These are phyloP conservation scores for Exophiala phaeomuriformis DNA, from an alignment of 2,329 filamentous ascomycete species.

Conservation along the genomic window DNA sequence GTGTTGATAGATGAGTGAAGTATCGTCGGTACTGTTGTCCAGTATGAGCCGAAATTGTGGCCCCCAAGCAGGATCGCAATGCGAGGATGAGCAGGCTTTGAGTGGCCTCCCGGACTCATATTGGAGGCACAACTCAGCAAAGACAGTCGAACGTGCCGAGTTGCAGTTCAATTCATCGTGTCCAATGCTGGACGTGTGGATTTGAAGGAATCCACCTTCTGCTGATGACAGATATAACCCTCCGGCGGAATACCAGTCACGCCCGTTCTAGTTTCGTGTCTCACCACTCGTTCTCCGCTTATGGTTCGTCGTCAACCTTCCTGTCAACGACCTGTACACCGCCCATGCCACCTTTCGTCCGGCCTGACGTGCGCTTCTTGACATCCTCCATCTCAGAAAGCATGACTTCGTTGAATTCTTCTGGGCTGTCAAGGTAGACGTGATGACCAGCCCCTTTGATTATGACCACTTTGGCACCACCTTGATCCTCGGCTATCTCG, in stretches of 20 bases:
- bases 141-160: too few relatives aligned
- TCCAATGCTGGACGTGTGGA: too few relatives aligned
- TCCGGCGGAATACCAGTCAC: neutral
- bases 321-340: slow-evolving; percentile 5
- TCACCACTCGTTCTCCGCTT: neutral
- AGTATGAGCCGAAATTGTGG: too few relatives aligned
- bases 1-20: too few relatives aligned
- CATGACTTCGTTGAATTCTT: slow-evolving; percentile 63
- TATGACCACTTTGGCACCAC: slow-evolving; percentile 72
- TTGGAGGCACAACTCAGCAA: too few relatives aligned
- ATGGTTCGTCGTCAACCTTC: neutral
- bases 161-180: too few relatives aligned
- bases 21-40: too few relatives aligned
- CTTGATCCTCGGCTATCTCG: slow-evolving; percentile 65
- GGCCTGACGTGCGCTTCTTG: slow-evolving; percentile 33
- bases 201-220: too few relatives aligned
- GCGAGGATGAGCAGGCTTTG: too few relatives aligned
- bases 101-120: too few relatives aligned
- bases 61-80: too few relatives aligned
- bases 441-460: slow-evolving; percentile 67
- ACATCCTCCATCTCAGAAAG: slow-evolving; percentile 61
- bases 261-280: neutral
- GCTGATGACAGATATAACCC: neutral
- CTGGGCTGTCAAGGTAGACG: slow-evolving; percentile 62
- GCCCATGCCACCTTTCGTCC: slow-evolving; percentile 1